These are phyloP conservation scores for Ophiocordyceps polyrhachis-furcata DNA, from an alignment of 2,329 filamentous ascomycete species.

Conservation along the genomic window DNA sequence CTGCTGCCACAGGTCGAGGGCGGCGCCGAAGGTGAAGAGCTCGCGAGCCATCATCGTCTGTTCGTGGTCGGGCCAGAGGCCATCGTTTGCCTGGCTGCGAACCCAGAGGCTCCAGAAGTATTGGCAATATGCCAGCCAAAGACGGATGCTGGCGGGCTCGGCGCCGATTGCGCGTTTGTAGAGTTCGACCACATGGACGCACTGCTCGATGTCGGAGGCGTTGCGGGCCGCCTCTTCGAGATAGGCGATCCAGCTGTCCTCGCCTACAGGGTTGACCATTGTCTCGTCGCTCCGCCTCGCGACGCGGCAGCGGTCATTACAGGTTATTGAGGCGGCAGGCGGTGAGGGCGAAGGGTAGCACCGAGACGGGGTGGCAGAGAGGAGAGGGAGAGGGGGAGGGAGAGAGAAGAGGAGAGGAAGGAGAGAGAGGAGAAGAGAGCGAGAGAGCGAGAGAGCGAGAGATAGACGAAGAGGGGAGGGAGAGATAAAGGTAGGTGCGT, in stretches of 20 bases:
- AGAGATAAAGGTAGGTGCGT: too few relatives aligned
- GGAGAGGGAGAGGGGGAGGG: neutral
- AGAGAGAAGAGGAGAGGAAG: neutral
- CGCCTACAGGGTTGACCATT: constrained; percentile 45
- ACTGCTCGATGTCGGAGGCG: constrained; percentile 44
- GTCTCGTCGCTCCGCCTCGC: constrained; percentile 5
- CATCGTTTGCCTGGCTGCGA: constrained; percentile 36
- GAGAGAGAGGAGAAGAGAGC: neutral
- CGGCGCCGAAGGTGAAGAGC: constrained; percentile 48
- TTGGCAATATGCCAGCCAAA: constrained; percentile 65
- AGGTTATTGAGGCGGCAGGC: neutral
- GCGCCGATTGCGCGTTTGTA: constrained; percentile 51
- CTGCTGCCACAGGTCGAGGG: constrained; percentile 51
- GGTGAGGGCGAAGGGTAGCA: neutral
- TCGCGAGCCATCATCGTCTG: constrained; percentile 44
- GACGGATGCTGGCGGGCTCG: constrained; percentile 52
- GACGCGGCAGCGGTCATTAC: constrained; percentile 1
- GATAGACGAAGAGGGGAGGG: too few relatives aligned
- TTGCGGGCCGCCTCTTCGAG: constrained; percentile 50
- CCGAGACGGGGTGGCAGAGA: neutral
- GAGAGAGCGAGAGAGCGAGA: too few relatives aligned
- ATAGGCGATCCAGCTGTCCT: constrained; percentile 61
- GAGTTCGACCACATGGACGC: constrained; percentile 51
- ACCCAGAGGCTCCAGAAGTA: constrained; percentile 57
- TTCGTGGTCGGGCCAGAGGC: constrained; percentile 46